phyloP scores from a whole-genome alignment of 1,284 basidiomycete genomes.

The Ustilago cynodontis region DNA sequence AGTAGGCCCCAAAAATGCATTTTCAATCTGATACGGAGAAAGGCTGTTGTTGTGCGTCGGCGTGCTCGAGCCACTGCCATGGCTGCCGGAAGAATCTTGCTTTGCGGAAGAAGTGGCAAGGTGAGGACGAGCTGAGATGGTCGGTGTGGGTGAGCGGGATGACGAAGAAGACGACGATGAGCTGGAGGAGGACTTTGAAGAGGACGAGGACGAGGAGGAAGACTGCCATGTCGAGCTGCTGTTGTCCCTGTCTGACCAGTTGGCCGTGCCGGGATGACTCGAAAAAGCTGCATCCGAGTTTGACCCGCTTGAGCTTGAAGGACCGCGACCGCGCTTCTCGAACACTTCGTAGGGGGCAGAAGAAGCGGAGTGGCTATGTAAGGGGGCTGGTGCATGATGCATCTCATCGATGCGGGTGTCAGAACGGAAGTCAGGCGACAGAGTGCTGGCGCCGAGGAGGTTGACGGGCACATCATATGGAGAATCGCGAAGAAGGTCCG shows the following conservation, averaged over 20 bases:
- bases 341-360: not conserved
- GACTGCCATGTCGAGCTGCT: conserved; percentile 27
- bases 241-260: conserved; percentile 12
- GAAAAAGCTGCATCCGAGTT: not conserved
- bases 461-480: conserved; percentile 19
- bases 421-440: not conserved
- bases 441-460: conserved; percentile 11
- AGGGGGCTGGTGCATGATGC: not conserved
- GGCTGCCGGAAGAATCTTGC: conserved; percentile 34
- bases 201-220: conserved; percentile 26
- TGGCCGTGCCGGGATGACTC: not conserved
- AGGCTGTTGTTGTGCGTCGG: conserved; percentile 37
- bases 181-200: conserved; percentile 29
- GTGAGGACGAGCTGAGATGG: conserved; percentile 27
- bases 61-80: conserved; percentile 41
- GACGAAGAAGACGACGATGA: conserved; percentile 37
- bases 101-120: conserved; percentile 36
- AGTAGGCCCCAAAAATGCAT: conserved; percentile 22
- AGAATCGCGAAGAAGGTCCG: not conserved
- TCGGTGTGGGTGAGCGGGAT: conserved; percentile 30
- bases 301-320: not conserved
- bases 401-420: not conserved
- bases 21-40: conserved; percentile 29
- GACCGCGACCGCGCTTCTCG: not conserved
- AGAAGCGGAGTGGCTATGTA: not conserved